Percentiles rank a stretch among this genome's conserved stretches.
Conservation (phyloP, 352 stramenopile species). For the Phytophthora sp. region DNA sequence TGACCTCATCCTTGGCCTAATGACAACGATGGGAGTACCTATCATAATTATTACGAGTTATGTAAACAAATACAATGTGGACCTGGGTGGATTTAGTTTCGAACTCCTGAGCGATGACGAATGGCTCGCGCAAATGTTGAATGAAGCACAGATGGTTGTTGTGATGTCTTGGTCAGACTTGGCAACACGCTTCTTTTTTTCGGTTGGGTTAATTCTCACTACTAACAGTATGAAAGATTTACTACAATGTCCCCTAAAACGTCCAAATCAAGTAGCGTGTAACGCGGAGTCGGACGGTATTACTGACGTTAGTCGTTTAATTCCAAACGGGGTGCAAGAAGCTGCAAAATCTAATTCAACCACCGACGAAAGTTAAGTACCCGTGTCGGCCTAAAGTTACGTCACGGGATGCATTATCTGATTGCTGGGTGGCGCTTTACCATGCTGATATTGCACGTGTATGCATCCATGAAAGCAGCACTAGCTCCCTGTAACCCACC, state of each 20-base stretch:
- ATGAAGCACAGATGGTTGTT: neutral
- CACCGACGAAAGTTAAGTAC: no score
- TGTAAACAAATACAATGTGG: neutral
- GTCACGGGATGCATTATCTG: no score
- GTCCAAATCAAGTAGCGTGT: no score
- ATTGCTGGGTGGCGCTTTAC: constrained; percentile 11
- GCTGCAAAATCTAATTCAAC: no score
- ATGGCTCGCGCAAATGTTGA: no score
- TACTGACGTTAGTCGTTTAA: neutral
- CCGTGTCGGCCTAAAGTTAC: no score
- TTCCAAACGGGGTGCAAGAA: no score
- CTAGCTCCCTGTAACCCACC: constrained; percentile 11
- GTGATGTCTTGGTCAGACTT: neutral
- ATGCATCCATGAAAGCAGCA: constrained; percentile 7
- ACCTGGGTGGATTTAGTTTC: neutral
- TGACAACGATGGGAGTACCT: neutral
- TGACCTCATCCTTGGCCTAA: neutral
- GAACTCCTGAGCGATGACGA: no score
- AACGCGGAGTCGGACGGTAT: neutral
- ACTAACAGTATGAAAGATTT: neutral
- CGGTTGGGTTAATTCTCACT: neutral
- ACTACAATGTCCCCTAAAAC: no score
- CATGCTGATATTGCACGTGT: constrained; percentile 16
- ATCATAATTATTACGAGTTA: neutral
- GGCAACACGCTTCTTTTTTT: neutral